Percentiles rank a stretch among this genome's conserved stretches.
Conservation (phyloP, 768 basidiomycete genomes). For the Suillus discolor region DNA sequence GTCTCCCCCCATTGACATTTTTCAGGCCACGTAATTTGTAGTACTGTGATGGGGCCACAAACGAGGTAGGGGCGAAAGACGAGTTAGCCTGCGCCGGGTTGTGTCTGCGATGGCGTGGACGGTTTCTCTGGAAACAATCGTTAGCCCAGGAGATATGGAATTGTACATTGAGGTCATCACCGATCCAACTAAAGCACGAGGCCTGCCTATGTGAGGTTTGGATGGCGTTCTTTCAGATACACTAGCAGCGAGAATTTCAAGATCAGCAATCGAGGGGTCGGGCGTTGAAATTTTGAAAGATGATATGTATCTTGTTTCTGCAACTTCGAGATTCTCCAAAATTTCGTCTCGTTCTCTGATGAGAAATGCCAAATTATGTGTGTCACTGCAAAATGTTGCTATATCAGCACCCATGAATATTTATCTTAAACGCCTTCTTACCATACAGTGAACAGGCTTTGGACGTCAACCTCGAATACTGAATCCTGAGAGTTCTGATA, state of each 20-base stretch:
- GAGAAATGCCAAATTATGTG: constrained; percentile 62
- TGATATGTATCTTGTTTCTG: constrained; percentile 75
- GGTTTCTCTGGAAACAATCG: constrained; percentile 20
- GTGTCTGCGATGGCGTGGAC: constrained; percentile 45
- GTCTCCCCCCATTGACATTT: constrained; percentile 61
- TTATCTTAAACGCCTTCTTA: constrained; percentile 33
- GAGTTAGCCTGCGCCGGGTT: constrained; percentile 70
- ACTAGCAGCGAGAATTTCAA: constrained; percentile 38
- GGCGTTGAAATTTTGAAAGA: constrained; percentile 76
- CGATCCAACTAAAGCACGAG: constrained; percentile 50
- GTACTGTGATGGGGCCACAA: constrained; percentile 78
- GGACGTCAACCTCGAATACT: constrained; percentile 62
- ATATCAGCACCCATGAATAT: not conserved
- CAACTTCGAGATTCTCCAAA: constrained; percentile 78
- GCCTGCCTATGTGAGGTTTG: constrained; percentile 68
- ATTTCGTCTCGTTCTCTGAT: constrained; percentile 78
- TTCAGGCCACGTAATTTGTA: constrained; percentile 70
- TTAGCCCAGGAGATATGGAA: constrained; percentile 1
- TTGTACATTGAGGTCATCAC: constrained; percentile 17
- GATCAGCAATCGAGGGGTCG: constrained; percentile 69
- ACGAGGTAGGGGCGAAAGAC: constrained; percentile 75
- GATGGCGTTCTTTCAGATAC: constrained; percentile 40
- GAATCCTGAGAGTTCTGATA: constrained; percentile 40
- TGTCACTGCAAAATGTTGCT: constrained; percentile 51
- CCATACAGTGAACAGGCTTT: constrained; percentile 76